These are phyloP conservation scores for Ilyonectria robusta DNA, from an alignment of 2,329 filamentous ascomycete species.

Conservation along the genomic window DNA sequence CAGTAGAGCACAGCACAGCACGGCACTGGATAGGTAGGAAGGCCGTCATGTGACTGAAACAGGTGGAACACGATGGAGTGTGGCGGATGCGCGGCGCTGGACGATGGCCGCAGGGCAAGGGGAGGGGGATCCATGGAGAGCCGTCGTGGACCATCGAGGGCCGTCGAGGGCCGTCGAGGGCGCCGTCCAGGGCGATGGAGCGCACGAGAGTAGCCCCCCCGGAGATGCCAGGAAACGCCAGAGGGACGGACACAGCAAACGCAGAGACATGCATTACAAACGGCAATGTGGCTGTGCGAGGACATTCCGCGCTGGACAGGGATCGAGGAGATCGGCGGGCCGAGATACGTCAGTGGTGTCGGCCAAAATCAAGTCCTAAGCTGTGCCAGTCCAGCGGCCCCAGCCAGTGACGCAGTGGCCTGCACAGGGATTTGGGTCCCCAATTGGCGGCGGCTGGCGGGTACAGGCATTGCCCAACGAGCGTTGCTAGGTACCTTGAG, in stretches of 20 bases:
- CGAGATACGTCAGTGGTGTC: slow-evolving; percentile 43
- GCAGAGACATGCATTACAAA: slow-evolving; percentile 38
- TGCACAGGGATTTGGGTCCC: background rate
- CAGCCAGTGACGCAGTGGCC: slow-evolving; percentile 8
- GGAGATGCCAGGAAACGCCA: background rate
- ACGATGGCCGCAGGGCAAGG: slow-evolving; percentile 21
- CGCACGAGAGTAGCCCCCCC: background rate
- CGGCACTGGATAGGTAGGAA: background rate
- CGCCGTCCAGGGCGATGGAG: background rate
- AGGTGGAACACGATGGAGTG: slow-evolving; percentile 38
- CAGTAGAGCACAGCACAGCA: slow-evolving; percentile 1
- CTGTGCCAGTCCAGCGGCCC: slow-evolving; percentile 1
- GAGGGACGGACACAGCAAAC: background rate
- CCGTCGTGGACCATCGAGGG: background rate
- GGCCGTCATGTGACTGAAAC: slow-evolving; percentile 45
- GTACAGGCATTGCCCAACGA: slow-evolving; percentile 24
- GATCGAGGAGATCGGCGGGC: slow-evolving; percentile 41
- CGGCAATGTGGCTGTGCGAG: slow-evolving; percentile 45
- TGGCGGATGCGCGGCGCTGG: slow-evolving; percentile 42
- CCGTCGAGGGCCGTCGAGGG: background rate
- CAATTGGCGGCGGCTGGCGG: slow-evolving; percentile 3
- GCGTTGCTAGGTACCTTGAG: slow-evolving; percentile 11
- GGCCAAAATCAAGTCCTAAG: slow-evolving; percentile 15
- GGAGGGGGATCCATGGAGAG: background rate
- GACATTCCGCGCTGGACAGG: slow-evolving; percentile 32